Evolutionary conservation across 2,329 filamentous ascomycete species (phyloP).

Genomic region (Trichophyton mentagrophytes): DNA sequence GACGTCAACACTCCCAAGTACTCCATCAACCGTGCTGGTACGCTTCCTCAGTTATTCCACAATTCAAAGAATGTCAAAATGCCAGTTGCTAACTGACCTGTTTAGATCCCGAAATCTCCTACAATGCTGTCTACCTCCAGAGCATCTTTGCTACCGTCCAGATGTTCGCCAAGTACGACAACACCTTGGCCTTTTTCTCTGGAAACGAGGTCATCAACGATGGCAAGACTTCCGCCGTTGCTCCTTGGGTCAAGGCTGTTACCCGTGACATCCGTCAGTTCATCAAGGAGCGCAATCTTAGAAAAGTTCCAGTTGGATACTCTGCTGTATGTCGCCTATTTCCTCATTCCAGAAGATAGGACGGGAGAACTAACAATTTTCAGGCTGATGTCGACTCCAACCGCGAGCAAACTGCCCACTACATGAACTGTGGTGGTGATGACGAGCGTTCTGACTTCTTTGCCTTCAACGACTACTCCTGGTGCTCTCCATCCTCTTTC

Average conservation of each 20-base stretch:
- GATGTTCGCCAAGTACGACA: slow-evolving; percentile 67
- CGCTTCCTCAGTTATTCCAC: not conserved
- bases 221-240: slow-evolving; percentile 49
- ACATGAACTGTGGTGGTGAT: slow-evolving; percentile 86
- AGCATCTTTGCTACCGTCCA: slow-evolving; percentile 81
- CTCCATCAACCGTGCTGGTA: slow-evolving; percentile 60
- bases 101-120: slow-evolving; percentile 54
- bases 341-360: too few relatives aligned
- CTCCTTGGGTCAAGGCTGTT: slow-evolving; percentile 65
- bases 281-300: slow-evolving; percentile 49
- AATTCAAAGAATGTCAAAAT: not conserved
- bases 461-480: slow-evolving; percentile 73
- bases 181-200: slow-evolving; percentile 77
- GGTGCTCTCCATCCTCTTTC: slow-evolving; percentile 70
- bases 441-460: slow-evolving; percentile 79
- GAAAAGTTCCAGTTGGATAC: slow-evolving; percentile 62
- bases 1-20: slow-evolving; percentile 88
- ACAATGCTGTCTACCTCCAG: slow-evolving; percentile 78
- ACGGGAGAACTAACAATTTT: not conserved
- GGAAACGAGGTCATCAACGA: slow-evolving; percentile 72
- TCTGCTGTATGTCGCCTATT: slow-evolving; percentile 31
- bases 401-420: slow-evolving; percentile 72
- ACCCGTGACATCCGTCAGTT: slow-evolving; percentile 66
- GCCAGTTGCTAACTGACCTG: not conserved
- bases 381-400: slow-evolving; percentile 70